phyloP scores from a whole-genome alignment of 352 stramenopile genomes.

The Globisporangium mamillatum region DNA sequence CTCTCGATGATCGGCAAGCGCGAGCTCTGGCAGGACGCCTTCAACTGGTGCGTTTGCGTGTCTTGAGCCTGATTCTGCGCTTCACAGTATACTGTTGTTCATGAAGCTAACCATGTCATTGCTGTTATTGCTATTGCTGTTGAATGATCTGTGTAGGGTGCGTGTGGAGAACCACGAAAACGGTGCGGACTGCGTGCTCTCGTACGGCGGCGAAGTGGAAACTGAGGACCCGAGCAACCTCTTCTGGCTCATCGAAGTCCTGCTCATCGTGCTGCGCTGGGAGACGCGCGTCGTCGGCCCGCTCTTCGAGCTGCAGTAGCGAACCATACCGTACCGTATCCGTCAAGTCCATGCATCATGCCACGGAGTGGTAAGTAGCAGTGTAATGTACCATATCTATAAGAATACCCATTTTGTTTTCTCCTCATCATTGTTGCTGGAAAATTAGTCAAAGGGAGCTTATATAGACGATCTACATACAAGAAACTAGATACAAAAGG shows the following conservation, averaged over 20 bases:
- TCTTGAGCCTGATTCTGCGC: background rate
- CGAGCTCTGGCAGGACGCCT: constrained; percentile 41
- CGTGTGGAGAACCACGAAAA: constrained; percentile 34
- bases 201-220: constrained; percentile 32
- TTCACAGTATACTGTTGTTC: background rate
- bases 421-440: background rate
- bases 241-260: constrained; percentile 54
- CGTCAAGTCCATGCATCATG: no score
- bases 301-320: constrained; percentile 33
- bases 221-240: constrained; percentile 34
- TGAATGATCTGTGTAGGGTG: constrained; percentile 21
- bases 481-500: background rate
- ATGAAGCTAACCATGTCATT: background rate
- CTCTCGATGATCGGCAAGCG: constrained; percentile 36
- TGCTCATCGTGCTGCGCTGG: constrained; percentile 43
- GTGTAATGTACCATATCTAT: constrained; percentile 1
- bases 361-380: background rate
- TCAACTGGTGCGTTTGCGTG: constrained; percentile 32
- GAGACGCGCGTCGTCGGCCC: constrained; percentile 39
- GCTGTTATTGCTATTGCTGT: constrained; percentile 5
- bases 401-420: background rate
- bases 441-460: background rate
- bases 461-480: constrained; percentile 1
- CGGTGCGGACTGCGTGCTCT: constrained; percentile 32
- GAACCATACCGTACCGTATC: no score